A percentile compares a stretch with the other conserved stretches of the same genome.
Evolutionary conservation across 2,329 filamentous ascomycete species (phyloP).

Genomic region (Aspergillus sp.): DNA sequence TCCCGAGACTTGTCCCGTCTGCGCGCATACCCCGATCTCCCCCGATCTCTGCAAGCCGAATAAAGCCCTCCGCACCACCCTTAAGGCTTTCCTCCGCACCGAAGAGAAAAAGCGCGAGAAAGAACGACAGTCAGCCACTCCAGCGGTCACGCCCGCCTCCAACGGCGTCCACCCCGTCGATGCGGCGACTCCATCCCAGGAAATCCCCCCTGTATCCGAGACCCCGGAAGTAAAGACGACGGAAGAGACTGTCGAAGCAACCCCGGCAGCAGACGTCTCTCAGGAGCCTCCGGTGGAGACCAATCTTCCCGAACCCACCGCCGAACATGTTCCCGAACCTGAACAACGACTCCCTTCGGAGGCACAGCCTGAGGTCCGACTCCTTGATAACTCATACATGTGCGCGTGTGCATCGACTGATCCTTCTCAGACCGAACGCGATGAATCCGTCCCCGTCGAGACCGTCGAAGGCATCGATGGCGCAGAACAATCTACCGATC

Average conservation of each 20-base stretch:
- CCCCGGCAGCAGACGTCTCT: constrained; percentile 10
- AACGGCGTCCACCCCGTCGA: constrained; percentile 23
- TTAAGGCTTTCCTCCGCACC: constrained; percentile 85
- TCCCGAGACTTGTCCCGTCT: constrained; percentile 81
- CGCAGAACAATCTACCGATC: constrained; percentile 7
- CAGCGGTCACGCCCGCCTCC: too few relatives aligned
- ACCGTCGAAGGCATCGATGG: constrained; percentile 7
- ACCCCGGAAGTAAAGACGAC: constrained; percentile 12
- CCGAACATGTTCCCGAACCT: constrained; percentile 5
- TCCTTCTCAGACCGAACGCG: constrained; percentile 13
- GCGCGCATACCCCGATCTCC: constrained; percentile 85
- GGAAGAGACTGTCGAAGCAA: constrained; percentile 7
- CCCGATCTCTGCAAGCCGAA: constrained; percentile 83
- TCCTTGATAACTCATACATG: not conserved
- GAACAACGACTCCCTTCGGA: constrained; percentile 7
- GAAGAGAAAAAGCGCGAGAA: constrained; percentile 85
- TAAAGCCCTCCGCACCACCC: constrained; percentile 86
- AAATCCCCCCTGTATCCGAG: constrained; percentile 18
- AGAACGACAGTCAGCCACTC: constrained; percentile 43
- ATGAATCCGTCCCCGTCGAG: constrained; percentile 9
- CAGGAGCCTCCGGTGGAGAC: constrained; percentile 10
- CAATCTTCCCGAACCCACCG: constrained; percentile 4
- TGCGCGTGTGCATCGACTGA: not conserved
- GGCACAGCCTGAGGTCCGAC: constrained; percentile 17
- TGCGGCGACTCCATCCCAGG: constrained; percentile 13